Evolutionary conservation across 345 rosid genomes (phyloP).

Genomic region (Fremontodendron californicum): DNA sequence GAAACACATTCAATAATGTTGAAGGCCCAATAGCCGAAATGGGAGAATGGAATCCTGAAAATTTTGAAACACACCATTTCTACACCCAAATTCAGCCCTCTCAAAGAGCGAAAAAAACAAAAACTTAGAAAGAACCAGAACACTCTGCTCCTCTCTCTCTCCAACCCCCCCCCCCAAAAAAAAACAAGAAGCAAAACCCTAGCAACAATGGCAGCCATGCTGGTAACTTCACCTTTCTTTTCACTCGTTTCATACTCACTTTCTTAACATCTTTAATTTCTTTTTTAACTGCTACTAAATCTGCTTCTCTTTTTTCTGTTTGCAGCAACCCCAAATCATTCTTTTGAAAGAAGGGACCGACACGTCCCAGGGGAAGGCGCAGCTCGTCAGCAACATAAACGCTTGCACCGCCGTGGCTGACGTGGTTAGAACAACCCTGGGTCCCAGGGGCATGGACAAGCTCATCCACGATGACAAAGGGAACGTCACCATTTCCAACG

Average conservation of each 20-base stretch:
- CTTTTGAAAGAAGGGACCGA: constrained; percentile 97
- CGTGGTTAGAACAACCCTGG: constrained; percentile 84
- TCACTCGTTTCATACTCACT: background rate
- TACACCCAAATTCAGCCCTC: no score
- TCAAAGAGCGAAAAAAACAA: no score
- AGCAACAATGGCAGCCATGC: constrained; percentile 46
- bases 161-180: no score
- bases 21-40: no score
- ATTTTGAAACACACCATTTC: no score
- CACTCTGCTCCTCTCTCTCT: background rate
- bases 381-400: constrained; percentile 92
- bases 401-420: constrained; percentile 95
- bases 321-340: constrained; percentile 99
- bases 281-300: background rate
- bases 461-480: constrained; percentile 97
- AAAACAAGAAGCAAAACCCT: background rate
- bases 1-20: no score
- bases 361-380: constrained; percentile 95
- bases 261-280: background rate
- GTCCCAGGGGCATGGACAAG: constrained; percentile 98
- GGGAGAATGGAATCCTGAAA: no score
- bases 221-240: constrained; percentile 23
- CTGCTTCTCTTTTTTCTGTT: background rate
- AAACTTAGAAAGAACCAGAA: no score
- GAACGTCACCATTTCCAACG: constrained; percentile 87